Evolutionary conservation across 2,329 filamentous ascomycete genomes (phyloP).

Genomic region (Colletotrichum agaves): DNA sequence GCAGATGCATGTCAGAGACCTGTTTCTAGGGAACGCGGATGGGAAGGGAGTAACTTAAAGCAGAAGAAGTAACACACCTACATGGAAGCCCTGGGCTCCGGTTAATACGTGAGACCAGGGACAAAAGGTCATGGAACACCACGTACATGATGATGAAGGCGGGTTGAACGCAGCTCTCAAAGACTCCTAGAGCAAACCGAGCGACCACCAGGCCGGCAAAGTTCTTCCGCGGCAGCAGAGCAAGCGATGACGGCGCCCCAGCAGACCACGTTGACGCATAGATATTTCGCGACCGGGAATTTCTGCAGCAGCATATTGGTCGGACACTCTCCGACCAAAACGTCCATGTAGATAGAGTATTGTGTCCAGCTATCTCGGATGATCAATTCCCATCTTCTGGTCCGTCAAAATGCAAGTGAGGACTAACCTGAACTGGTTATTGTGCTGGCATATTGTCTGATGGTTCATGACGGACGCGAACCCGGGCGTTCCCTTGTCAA

Average conservation of each 20-base stretch:
- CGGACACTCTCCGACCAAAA: conserved; percentile 70
- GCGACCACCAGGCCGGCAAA: conserved; percentile 35
- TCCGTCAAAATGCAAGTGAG: too few species aligned
- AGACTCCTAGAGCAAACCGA: conserved; percentile 38
- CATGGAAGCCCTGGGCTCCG: conserved; percentile 47
- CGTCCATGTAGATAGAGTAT: conserved; percentile 68
- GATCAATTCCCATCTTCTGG: conserved; percentile 53
- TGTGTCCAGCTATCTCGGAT: conserved; percentile 62
- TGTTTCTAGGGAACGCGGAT: not conserved
- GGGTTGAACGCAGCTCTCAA: conserved; percentile 49
- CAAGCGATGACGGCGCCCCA: conserved; percentile 56
- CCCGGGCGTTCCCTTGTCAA: conserved; percentile 44
- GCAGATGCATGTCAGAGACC: not conserved
- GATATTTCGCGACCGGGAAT: conserved; percentile 41
- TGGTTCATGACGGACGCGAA: conserved; percentile 65
- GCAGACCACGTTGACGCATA: conserved; percentile 47
- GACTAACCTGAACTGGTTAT: conserved; percentile 38
- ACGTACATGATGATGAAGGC: conserved; percentile 54
- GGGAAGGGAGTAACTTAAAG: too few species aligned
- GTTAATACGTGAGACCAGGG: not conserved
- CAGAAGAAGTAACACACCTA: conserved; percentile 41
- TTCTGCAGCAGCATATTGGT: conserved; percentile 65
- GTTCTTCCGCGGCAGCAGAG: conserved; percentile 37
- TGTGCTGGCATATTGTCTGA: conserved; percentile 57
- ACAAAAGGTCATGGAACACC: too few species aligned